Percentiles rank a stretch among this genome's conserved stretches.
Evolutionary conservation across 352 stramenopile species (phyloP).

Genomic region (Phytophthora sojae): DNA sequence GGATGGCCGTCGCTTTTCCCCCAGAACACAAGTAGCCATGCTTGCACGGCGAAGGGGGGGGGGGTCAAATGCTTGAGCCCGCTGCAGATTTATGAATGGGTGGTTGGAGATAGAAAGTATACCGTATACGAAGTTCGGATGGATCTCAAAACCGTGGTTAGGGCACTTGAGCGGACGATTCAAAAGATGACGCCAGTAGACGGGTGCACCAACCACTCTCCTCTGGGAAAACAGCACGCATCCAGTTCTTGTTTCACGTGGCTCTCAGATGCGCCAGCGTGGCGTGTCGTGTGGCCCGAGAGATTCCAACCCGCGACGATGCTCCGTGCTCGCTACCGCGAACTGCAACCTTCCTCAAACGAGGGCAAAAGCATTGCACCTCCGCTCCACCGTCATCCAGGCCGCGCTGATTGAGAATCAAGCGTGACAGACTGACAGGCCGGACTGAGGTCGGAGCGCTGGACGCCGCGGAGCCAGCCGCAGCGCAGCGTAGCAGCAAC

Average conservation of each 20-base stretch:
- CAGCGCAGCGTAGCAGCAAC: neutral
- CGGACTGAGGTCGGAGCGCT: neutral
- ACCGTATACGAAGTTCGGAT: no score
- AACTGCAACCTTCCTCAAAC: neutral
- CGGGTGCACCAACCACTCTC: no score
- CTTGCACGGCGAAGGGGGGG: no score
- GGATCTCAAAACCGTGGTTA: no score
- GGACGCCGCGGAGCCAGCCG: neutral
- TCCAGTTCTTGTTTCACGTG: constrained; percentile 1
- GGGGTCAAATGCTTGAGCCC: no score
- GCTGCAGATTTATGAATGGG: no score
- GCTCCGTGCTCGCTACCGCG: neutral
- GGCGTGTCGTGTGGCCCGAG: neutral
- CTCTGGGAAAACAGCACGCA: constrained; percentile 2
- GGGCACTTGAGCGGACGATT: no score
- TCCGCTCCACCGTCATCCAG: neutral
- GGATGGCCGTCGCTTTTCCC: no score
- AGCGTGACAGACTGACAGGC: neutral
- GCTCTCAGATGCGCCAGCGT: neutral
- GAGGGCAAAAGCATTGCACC: neutral
- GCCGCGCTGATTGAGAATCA: neutral
- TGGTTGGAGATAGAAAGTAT: no score
- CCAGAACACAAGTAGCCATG: no score
- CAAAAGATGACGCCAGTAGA: no score
- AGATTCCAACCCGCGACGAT: neutral